These are phyloP conservation scores for Pittosporum tobira DNA, from an alignment of 129 eudicot species.

Conservation along the genomic window DNA sequence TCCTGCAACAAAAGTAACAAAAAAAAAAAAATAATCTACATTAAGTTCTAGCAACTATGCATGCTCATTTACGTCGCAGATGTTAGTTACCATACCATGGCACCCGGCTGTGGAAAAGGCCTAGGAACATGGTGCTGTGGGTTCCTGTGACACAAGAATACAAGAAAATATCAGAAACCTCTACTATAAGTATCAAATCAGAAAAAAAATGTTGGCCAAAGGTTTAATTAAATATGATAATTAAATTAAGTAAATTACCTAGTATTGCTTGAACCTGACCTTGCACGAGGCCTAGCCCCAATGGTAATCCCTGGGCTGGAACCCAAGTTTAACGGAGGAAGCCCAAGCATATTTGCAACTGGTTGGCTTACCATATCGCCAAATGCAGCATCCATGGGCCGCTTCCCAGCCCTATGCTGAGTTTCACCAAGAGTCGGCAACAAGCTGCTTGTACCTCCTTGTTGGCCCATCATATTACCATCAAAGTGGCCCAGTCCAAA, in stretches of 20 bases:
- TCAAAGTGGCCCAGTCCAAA: background rate
- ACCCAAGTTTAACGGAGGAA: background rate
- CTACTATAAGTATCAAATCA: background rate
- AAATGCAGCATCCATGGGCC: too few relatives aligned
- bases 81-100: slow-evolving; percentile 9
- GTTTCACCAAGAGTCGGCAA: background rate
- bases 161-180: background rate
- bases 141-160: slow-evolving; percentile 11
- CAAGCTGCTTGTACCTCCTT: background rate
- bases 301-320: background rate
- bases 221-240: too few relatives aligned
- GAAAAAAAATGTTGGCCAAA: background rate
- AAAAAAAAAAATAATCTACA: background rate
- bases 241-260: slow-evolving; percentile 10
- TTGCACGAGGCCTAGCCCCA: background rate
- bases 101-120: slow-evolving; percentile 3
- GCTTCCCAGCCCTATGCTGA: background rate
- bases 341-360: slow-evolving; percentile 1
- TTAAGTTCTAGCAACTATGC: background rate
- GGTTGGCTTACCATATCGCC: too few relatives aligned
- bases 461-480: background rate
- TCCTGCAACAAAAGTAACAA: slow-evolving; percentile 12
- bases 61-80: background rate
- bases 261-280: slow-evolving; percentile 12
- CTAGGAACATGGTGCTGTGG: background rate